Base-by-base conservation (phyloP, 495 filamentous ascomycete genomes). In the Penicillium arizonense region DNA sequence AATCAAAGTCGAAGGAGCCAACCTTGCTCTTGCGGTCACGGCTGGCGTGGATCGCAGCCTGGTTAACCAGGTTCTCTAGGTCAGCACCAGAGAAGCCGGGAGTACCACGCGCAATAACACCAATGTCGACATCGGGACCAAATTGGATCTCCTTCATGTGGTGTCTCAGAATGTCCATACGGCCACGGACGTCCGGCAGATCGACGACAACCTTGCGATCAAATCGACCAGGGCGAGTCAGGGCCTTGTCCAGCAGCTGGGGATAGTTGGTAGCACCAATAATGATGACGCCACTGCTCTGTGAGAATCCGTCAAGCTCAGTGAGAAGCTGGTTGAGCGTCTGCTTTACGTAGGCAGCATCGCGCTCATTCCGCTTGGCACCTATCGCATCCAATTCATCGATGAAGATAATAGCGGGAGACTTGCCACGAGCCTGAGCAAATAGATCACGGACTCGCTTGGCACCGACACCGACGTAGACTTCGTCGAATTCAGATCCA, bases 391-490 rank as follows among this genome's bases (percentile, higher is more conserved):
- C 94, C 38, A 98, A 72, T 67, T 98, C 94, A 67, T 98, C 94
- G 57, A 98, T 98, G 75, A 98, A 98, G 48, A 98, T 88, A 70
- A 98, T 98, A 14, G 94, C 88, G 14, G 94, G 94, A 3, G 93
- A 82, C 70, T 97, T 98, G 23, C 78, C 73, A 59, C 93, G 91
- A 43, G 94, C 94, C 41, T 87, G 83, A 43, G 74, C 76, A 74
- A 98, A 98, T n/a, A 98, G 82, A 50, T 98, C 94, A 40, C 94
- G 90, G 38, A 98, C 94, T 64, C 94, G 90, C 77, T 97, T 97
- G 42, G 94, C 94, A 60, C 94, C 94, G 47, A 98, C 95, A 60
- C 94, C 94, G 21, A 98, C 95, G 62, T 96, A 98, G 36, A 98
- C 88, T 69, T 98, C 94, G 63, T 98, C 94, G 64, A 98, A 98